Percentiles rank a stretch among this genome's conserved stretches.
These are phyloP conservation scores for Emergomyces africanus DNA, from an alignment of 2,329 filamentous ascomycete genomes.

Conservation along the genomic window DNA sequence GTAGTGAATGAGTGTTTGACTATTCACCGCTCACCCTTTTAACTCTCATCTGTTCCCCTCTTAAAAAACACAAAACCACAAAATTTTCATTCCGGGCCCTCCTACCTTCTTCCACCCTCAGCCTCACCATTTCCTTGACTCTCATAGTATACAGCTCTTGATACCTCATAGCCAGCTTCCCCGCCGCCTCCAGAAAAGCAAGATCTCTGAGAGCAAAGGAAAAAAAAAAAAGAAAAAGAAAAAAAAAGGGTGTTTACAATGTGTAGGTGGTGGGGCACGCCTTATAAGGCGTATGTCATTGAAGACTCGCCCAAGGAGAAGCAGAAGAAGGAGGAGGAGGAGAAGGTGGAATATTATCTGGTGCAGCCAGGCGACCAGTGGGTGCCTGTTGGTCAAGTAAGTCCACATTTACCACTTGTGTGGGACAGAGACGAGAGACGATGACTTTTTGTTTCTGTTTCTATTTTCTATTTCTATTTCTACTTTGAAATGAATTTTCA, in stretches of 20 bases:
- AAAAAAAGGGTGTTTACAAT: neutral
- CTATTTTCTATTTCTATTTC: neutral
- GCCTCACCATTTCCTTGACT: neutral
- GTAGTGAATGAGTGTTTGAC: neutral
- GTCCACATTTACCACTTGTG: no score
- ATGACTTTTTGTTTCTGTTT: neutral
- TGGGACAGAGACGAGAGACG: neutral
- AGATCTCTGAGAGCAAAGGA: no score
- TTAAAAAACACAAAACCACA: no score
- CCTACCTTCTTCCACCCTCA: neutral
- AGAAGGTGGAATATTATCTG: neutral
- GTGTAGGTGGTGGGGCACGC: constrained; percentile 10
- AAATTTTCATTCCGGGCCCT: no score
- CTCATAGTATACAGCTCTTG: no score
- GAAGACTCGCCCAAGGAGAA: constrained; percentile 10
- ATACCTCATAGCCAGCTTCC: neutral
- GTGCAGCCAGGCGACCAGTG: neutral
- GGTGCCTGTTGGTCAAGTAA: neutral
- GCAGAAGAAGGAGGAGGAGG: constrained; percentile 3
- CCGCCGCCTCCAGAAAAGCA: neutral
- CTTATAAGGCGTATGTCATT: constrained; percentile 9
- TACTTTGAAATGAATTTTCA: no score
- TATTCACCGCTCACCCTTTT: no score
- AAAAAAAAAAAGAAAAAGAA: no score
- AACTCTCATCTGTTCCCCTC: neutral